phyloP scores from a whole-genome alignment of 805 yeast species.

The Ascoidea rubescens region DNA sequence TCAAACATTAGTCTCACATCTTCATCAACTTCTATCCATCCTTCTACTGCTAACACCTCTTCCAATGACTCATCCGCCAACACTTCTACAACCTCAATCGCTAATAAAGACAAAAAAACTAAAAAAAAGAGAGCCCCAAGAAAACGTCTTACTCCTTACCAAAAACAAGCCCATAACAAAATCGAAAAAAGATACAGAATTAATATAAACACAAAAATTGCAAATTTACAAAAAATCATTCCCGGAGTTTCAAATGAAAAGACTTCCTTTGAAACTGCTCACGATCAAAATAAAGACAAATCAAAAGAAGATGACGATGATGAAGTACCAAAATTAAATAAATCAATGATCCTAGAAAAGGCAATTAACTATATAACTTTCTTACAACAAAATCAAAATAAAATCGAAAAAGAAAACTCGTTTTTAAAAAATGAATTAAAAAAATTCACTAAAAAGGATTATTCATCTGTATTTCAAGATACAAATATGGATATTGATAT shows the following conservation, averaged over 20 bases:
- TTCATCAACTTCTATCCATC: neutral
- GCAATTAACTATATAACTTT: constrained; percentile 48
- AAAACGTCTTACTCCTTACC: constrained; percentile 41
- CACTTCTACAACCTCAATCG: constrained; percentile 2
- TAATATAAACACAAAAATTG: constrained; percentile 59
- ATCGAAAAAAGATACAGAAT: constrained; percentile 61
- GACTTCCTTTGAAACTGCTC: constrained; percentile 40
- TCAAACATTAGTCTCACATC: neutral
- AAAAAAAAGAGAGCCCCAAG: constrained; percentile 36
- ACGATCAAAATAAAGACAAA: neutral
- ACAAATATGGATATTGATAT: neutral
- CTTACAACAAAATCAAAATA: constrained; percentile 35
- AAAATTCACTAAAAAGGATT: neutral
- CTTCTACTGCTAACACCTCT: neutral
- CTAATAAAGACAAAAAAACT: constrained; percentile 13
- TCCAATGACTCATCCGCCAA: neutral
- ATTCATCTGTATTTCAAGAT: neutral
- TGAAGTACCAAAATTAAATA: constrained; percentile 34
- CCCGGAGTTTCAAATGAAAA: constrained; percentile 55
- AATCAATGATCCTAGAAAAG: constrained; percentile 53
- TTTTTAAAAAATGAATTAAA: constrained; percentile 15
- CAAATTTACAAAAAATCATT: constrained; percentile 48
- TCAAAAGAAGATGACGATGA: constrained; percentile 6
- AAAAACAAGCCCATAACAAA: constrained; percentile 60
- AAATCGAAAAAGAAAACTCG: constrained; percentile 19